Conservation (phyloP, 805 yeast genomes). For the Kazachstania africana region DNA sequence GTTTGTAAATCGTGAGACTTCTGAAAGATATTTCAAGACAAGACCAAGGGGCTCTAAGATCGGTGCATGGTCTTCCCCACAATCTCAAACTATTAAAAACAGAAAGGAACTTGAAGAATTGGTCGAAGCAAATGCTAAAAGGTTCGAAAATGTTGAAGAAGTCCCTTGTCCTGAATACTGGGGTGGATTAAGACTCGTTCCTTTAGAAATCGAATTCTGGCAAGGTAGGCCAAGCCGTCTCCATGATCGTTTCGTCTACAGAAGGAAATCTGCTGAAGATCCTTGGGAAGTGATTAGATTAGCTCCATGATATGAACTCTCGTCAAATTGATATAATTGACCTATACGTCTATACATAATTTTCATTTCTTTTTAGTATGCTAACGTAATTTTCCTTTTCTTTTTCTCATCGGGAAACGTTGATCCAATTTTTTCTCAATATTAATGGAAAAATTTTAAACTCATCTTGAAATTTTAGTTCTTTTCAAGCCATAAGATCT, state of each 20-base stretch:
- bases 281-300: constrained; percentile 59
- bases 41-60: constrained; percentile 88
- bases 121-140: constrained; percentile 36
- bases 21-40: constrained; percentile 67
- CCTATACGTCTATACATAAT: too few relatives aligned
- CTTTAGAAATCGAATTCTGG: constrained; percentile 92
- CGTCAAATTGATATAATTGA: too few relatives aligned
- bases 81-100: constrained; percentile 45
- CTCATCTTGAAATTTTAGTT: too few relatives aligned
- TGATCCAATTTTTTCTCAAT: too few relatives aligned
- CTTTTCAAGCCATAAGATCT: too few relatives aligned
- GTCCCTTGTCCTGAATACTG: constrained; percentile 89
- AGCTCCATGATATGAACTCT: constrained; percentile 52
- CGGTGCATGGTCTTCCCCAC: constrained; percentile 97
- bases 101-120: constrained; percentile 54
- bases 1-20: constrained; percentile 57
- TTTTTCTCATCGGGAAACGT: too few relatives aligned
- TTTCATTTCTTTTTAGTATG: too few relatives aligned
- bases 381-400: too few relatives aligned
- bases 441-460: too few relatives aligned
- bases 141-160: constrained; percentile 49
- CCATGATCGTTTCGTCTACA: constrained; percentile 77
- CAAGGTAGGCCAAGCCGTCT: constrained; percentile 86
- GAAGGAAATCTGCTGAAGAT: constrained; percentile 38
- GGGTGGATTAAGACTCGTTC: constrained; percentile 89